phyloP scores from a whole-genome alignment of 768 basidiomycete genomes.

The Xerocomellus chrysenteron region DNA sequence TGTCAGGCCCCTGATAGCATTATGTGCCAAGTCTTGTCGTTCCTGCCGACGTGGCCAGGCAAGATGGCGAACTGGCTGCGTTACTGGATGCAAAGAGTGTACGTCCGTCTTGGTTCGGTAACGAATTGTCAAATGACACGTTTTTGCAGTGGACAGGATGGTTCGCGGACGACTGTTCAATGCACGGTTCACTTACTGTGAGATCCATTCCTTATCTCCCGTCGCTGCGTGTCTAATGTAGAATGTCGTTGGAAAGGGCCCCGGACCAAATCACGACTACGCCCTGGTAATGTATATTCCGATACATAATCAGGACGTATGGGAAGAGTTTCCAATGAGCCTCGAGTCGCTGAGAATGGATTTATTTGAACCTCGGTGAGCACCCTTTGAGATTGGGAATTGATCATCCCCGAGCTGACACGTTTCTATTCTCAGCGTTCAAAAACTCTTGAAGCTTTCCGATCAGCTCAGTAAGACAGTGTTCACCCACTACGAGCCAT shows the following conservation, averaged over 20 bases:
- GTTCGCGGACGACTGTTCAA: constrained; percentile 22
- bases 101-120: neutral
- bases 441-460: constrained; percentile 20
- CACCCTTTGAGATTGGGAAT: too few relatives aligned
- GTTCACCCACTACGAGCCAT: constrained; percentile 33
- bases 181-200: constrained; percentile 21
- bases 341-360: constrained; percentile 12
- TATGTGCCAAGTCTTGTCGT: constrained; percentile 9
- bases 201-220: neutral
- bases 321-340: constrained; percentile 10
- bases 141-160: constrained; percentile 20
- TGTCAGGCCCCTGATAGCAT: neutral
- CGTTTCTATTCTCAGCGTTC: constrained; percentile 3
- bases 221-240: neutral
- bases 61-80: constrained; percentile 17
- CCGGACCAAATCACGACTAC: constrained; percentile 16
- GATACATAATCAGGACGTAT: neutral
- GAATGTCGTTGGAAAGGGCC: constrained; percentile 4
- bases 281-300: constrained; percentile 9
- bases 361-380: constrained; percentile 25
- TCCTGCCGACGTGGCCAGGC: constrained; percentile 15
- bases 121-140: neutral
- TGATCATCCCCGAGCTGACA: neutral
- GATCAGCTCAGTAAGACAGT: constrained; percentile 25
- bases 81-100: constrained; percentile 14